Percentiles rank a stretch among this genome's conserved stretches.
Conservation (phyloP, 345 rosid species). For the Turritis glabra region DNA sequence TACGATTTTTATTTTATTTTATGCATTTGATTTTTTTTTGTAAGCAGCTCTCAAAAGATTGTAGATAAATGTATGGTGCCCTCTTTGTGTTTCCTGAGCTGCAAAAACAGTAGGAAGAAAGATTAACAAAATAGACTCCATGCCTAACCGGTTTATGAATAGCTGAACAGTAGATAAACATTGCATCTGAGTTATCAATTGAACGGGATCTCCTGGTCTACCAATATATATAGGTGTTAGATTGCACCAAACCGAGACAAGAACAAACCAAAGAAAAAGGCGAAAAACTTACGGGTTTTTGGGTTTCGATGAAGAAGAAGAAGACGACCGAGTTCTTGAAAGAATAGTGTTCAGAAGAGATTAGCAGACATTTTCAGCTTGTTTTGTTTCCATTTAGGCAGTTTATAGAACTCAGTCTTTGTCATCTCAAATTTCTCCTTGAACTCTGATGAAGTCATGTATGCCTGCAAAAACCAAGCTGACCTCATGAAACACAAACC, state of each 20-base stretch:
- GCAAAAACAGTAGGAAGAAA: slow-evolving; percentile 19
- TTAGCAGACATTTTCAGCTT: slow-evolving; percentile 87
- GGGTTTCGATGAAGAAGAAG: slow-evolving; percentile 35
- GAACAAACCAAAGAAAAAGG: neutral
- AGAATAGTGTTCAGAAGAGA: slow-evolving; percentile 58
- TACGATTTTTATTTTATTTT: neutral
- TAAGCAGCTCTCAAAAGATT: slow-evolving; percentile 23
- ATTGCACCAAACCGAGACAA: neutral
- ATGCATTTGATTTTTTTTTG: slow-evolving; percentile 24
- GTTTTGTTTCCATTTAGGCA: slow-evolving; percentile 99
- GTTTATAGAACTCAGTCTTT: slow-evolving; percentile 72
- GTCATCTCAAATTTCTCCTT: slow-evolving; percentile 91
- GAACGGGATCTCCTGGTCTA: neutral
- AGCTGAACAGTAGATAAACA: too few species aligned
- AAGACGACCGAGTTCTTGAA: slow-evolving; percentile 28
- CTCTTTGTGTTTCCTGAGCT: slow-evolving; percentile 28
- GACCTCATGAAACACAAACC: neutral
- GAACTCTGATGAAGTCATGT: slow-evolving; percentile 70
- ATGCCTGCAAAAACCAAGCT: slow-evolving; percentile 57
- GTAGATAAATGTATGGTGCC: slow-evolving; percentile 12
- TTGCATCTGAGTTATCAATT: neutral
- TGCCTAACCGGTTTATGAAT: too few species aligned
- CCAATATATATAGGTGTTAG: slow-evolving; percentile 1
- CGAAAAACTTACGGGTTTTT: slow-evolving; percentile 31
- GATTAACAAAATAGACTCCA: neutral